Evolutionary conservation across 2,329 filamentous ascomycete species (phyloP), one percentile per base, ranked within the genome.

Genomic region (Scleromitrula shiraiana): DNA sequence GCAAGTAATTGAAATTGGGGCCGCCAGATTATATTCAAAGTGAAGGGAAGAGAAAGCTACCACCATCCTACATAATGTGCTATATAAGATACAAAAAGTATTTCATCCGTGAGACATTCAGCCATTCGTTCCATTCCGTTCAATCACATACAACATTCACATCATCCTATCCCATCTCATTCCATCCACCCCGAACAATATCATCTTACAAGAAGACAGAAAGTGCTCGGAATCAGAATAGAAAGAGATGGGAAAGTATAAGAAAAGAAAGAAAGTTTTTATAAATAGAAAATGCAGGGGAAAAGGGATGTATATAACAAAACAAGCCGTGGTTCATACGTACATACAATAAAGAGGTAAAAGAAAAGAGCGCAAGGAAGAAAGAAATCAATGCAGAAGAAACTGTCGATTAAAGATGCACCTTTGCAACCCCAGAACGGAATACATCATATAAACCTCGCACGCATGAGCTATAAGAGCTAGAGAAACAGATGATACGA

Each of bases 51-150:
- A 33, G 30, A 33, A 33, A 33, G 30, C 30, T 33, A 33, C 30
- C 30, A 54, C 49, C 52, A 52, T 43, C 52, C 50, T 49, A 45
- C 46, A 32, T 50, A 49, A 51, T 44, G 46, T 36, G 47, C 46
- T 51, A 43, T 41, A 51, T 53, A n/a, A 33, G 15, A 32, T 32
- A n/a, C n/a, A 33, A 32, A 15, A 33, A 33, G 30, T n/a, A 29
- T 29, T 46, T 47, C 51, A 17, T 45, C 50, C 30, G 30, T 15
- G 30, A 15, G 30, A 33, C 30, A 50, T 41, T 17, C 46, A 42
- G 40, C 37, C 36, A 36, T 22, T 37, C 33, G 41, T 41, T 29
- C 24, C n/a, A n/a, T 15, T 29, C 30, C 23, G 38, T 46, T 40
- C 23, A 26, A 26, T 29, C 23, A 41, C 29, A 39, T 33, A 30